phyloP scores from a whole-genome alignment of 2,329 filamentous ascomycete species.

The Ophiostoma novo-ulmi region DNA sequence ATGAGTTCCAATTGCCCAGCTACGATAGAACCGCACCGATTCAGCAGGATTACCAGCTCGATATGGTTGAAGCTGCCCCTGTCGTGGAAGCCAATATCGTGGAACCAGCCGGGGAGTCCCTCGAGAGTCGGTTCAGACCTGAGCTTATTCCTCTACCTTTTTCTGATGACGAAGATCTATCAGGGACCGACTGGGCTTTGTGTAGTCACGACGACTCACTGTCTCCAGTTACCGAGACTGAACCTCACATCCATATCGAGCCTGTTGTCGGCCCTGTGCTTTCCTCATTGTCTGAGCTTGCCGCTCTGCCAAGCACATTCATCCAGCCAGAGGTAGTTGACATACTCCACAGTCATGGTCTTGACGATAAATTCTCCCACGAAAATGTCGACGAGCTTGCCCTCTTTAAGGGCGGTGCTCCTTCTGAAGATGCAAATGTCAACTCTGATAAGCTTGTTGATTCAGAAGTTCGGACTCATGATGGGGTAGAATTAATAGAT shows the following conservation, averaged over 20 bases:
- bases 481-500: background rate
- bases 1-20: background rate
- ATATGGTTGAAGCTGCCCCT: background rate
- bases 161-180: background rate
- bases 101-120: background rate
- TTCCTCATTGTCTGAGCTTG: background rate
- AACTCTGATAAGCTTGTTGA: background rate
- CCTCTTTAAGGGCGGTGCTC: background rate
- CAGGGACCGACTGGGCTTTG: background rate
- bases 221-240: background rate
- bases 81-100: background rate
- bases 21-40: background rate
- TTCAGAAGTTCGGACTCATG: background rate
- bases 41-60: background rate
- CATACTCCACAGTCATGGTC: background rate
- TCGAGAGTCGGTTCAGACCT: background rate
- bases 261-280: background rate
- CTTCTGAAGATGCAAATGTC: background rate
- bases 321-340: background rate
- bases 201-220: background rate
- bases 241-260: background rate
- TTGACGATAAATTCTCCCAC: background rate
- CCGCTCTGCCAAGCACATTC: background rate
- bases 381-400: background rate
- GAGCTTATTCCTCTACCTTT: background rate